A percentile compares a stretch with the other conserved stretches of the same genome.
Conservation (phyloP, 78 protist genomes). For the Planoprotostelium fungivorum region DNA sequence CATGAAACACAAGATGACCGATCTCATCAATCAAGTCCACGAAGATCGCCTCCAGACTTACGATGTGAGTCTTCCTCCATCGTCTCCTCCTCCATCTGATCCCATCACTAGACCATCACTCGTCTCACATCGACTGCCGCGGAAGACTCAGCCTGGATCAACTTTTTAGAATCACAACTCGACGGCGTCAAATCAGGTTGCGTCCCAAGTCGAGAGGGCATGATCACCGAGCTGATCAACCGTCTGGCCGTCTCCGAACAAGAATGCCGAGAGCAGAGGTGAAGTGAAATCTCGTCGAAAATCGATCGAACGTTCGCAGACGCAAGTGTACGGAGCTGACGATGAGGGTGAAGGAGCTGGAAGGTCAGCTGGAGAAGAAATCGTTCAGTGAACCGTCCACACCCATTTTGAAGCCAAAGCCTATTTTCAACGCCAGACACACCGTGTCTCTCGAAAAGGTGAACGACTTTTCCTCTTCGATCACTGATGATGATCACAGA, state of each 20-base stretch:
- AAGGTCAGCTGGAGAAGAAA: not conserved
- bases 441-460: not conserved
- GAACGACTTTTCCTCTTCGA: not conserved
- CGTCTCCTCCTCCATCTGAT: not conserved
- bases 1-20: not conserved
- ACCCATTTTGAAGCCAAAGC: too few species aligned
- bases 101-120: not conserved
- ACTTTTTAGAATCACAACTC: not conserved
- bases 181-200: too few species aligned
- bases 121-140: not conserved
- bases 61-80: not conserved
- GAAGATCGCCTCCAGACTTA: not conserved
- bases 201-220: not conserved
- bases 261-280: not conserved
- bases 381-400: too few species aligned
- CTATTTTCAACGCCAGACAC: too few species aligned
- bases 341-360: not conserved
- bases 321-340: not conserved
- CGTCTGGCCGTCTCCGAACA: not conserved
- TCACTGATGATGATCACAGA: not conserved
- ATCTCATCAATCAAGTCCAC: not conserved
- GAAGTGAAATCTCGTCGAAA: too few species aligned
- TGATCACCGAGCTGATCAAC: not conserved
- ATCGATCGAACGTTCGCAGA: not conserved
- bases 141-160: not conserved